Conservation (phyloP, 1,284 basidiomycete species). For the Ganoderma lucidum region DNA sequence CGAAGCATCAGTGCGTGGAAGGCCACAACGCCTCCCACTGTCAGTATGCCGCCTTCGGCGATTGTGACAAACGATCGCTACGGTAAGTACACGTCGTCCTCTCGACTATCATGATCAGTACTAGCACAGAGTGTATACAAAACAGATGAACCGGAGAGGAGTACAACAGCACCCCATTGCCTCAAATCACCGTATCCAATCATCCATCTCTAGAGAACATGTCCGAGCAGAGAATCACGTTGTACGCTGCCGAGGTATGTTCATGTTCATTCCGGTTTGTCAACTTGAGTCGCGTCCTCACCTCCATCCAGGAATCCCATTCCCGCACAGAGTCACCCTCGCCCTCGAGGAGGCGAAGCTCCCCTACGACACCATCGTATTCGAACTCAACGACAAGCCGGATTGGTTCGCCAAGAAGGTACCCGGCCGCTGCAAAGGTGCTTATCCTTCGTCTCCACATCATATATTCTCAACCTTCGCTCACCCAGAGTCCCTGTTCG, state of each 20-base stretch:
- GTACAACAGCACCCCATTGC: background rate
- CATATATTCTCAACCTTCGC: conserved; percentile 22
- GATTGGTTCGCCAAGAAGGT: conserved; percentile 42
- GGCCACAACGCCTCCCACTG: too few species aligned
- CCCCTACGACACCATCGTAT: conserved; percentile 25
- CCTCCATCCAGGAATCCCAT: conserved; percentile 4
- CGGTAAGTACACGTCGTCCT: background rate
- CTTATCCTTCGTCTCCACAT: background rate
- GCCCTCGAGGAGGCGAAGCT: conserved; percentile 28
- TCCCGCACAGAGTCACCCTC: conserved; percentile 6
- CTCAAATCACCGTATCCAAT: background rate
- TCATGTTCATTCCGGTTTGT: background rate
- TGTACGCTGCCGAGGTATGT: background rate
- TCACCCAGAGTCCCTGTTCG: background rate
- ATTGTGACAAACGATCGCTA: background rate
- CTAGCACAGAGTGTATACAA: background rate
- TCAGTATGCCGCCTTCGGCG: background rate
- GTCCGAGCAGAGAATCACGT: background rate
- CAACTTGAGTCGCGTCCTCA: background rate
- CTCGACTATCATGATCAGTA: background rate
- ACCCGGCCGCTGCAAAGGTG: conserved; percentile 44
- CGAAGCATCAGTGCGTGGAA: too few species aligned
- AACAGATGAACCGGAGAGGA: too few species aligned
- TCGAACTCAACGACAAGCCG: conserved; percentile 46
- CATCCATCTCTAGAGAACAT: background rate